Conservation (phyloP, 2,329 filamentous ascomycete genomes). For the Orbilia blumenaviensis region DNA sequence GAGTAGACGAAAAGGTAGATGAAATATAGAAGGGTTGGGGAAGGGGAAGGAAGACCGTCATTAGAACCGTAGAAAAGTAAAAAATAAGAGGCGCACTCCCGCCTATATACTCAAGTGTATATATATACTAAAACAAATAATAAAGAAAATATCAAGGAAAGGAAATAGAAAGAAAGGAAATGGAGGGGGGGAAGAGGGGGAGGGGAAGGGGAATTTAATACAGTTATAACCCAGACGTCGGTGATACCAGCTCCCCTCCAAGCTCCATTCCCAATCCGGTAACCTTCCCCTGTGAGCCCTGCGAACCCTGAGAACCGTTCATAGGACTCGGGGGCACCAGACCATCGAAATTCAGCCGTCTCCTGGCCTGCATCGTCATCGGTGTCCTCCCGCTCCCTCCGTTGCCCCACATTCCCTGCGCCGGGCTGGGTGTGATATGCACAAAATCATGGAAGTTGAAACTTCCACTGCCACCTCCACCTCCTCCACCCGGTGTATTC, state of each 20-base stretch:
- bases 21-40: background rate
- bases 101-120: slow-evolving; percentile 43
- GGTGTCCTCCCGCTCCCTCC: slow-evolving; percentile 68
- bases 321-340: slow-evolving; percentile 65
- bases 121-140: background rate
- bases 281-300: slow-evolving; percentile 44
- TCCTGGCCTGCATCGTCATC: slow-evolving; percentile 72
- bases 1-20: slow-evolving; percentile 11
- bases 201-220: background rate
- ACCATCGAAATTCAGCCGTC: slow-evolving; percentile 83
- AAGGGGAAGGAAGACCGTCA: slow-evolving; percentile 2
- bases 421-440: slow-evolving; percentile 95
- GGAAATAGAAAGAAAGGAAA: background rate
- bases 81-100: slow-evolving; percentile 12
- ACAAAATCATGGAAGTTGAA: slow-evolving; percentile 98
- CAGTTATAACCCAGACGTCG: slow-evolving; percentile 40
- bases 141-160: slow-evolving; percentile 7
- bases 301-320: slow-evolving; percentile 39
- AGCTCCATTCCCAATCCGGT: slow-evolving; percentile 45
- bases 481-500: slow-evolving; percentile 75
- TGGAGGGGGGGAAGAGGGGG: too few relatives aligned
- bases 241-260: slow-evolving; percentile 52
- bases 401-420: slow-evolving; percentile 79
- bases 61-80: slow-evolving; percentile 24
- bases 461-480: slow-evolving; percentile 64